Base-by-base conservation (phyloP, 331 rosid genomes). In the Dryas integrifolia region DNA sequence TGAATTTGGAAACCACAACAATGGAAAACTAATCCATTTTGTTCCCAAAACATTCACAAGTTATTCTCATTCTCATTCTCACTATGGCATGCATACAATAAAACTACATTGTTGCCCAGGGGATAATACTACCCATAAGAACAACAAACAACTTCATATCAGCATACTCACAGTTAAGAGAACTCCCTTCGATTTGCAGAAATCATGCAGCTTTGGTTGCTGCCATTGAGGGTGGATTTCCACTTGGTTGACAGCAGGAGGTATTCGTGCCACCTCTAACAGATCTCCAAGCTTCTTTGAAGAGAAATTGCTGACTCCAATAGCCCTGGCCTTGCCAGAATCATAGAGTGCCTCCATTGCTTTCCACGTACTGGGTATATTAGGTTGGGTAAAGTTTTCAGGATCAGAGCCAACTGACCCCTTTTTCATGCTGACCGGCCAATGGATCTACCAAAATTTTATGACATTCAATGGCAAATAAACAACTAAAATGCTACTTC, bases 271-370 rank as follows among this genome's bases (percentile, higher is more conserved):
- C n/a, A 86, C 82, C 11, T 86, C 84, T 72, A 91, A 64, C 70
- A 89, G 80, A 79, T 86, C 87, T 44, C 77, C 77, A 8, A 89
- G 90, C 83, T 92, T 92, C 82, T 82, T 89, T 0, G 82, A 65
- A 13, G 97, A 87, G 85, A 92, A 89, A 56, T 92, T 89, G 85
- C 96, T 86, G 13, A 89, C 93, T 16, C 96, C 96, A 67, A 89
- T 86, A 57, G 92, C 86, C 69, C 80, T 67, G 60, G 84, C 88
- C 84, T 87, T 88, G 16, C 96, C 88, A 4, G 85, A 84, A 55
- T 86, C 73, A 75, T 81, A 86, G 43, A 91, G 82, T 26, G 78
- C 81, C 67, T 87, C 92, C 92, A 91, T 89, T 55, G 87, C 92
- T 72, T 57, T 89, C 97, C 97, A 86, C 41, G 92, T 91, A 79